These are phyloP conservation scores for Syncephalastrum racemosum DNA, from an alignment of 371 early-diverging fungal genomes.

Conservation along the genomic window DNA sequence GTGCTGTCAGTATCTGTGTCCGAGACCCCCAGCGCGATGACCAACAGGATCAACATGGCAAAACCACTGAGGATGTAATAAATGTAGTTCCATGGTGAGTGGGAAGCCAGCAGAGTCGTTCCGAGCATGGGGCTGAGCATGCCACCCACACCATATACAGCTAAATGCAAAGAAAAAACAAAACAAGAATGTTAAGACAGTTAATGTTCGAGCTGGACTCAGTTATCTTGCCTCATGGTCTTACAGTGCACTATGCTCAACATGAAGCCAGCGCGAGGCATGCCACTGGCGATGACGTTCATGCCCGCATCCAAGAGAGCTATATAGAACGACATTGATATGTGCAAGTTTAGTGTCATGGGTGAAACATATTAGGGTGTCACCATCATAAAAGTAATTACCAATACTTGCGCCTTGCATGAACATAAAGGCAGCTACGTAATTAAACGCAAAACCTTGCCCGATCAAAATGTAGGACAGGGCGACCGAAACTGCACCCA, in stretches of 20 bases:
- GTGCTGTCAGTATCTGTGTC: slow-evolving; percentile 11
- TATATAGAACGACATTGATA: too few relatives aligned
- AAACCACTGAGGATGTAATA: slow-evolving; percentile 11
- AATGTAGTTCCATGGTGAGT: slow-evolving; percentile 14
- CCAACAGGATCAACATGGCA: slow-evolving; percentile 12
- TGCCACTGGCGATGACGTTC: slow-evolving; percentile 19
- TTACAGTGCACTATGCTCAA: slow-evolving; percentile 28
- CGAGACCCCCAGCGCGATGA: slow-evolving; percentile 8
- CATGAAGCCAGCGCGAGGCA: slow-evolving; percentile 22
- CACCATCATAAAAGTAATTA: too few relatives aligned
- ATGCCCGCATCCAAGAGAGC: slow-evolving; percentile 21
- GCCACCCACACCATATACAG: slow-evolving; percentile 20
- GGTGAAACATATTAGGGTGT: too few relatives aligned
- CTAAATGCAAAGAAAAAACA: neutral
- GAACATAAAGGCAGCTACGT: slow-evolving; percentile 18
- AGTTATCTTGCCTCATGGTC: too few relatives aligned
- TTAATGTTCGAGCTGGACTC: too few relatives aligned
- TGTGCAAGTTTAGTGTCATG: too few relatives aligned
- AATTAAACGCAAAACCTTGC: slow-evolving; percentile 15
- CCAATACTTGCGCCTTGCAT: slow-evolving; percentile 18
- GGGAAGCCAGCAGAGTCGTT: slow-evolving; percentile 10
- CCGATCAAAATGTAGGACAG: slow-evolving; percentile 12
- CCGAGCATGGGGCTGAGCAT: slow-evolving; percentile 19
- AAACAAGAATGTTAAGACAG: too few relatives aligned
- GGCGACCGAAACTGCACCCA: slow-evolving; percentile 5